These are phyloP conservation scores for Moricandia moricandioides DNA, from an alignment of 345 rosid genomes.

Conservation along the genomic window DNA sequence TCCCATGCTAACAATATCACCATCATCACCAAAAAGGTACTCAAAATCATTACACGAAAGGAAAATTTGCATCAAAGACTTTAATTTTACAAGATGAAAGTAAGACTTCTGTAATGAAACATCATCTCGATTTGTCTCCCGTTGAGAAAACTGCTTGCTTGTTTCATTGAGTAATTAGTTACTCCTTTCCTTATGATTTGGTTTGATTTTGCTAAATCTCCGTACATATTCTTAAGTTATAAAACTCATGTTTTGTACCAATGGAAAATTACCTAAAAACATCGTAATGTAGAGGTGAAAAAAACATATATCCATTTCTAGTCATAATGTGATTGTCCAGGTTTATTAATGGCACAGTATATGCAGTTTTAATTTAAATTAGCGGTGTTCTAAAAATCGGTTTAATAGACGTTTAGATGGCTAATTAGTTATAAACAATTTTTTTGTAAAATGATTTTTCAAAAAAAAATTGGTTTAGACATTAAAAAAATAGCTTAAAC, in stretches of 20 bases:
- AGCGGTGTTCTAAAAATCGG: not conserved
- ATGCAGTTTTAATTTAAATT: not conserved
- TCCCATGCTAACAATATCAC: constrained; percentile 30
- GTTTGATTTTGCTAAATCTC: not conserved
- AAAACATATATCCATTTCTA: not conserved
- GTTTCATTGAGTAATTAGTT: not conserved
- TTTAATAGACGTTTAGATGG: too few species aligned
- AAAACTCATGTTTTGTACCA: not conserved
- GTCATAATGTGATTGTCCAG: not conserved
- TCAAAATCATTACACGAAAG: constrained; percentile 23
- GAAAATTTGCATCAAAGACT: not conserved
- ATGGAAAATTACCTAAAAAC: not conserved
- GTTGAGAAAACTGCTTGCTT: constrained; percentile 1
- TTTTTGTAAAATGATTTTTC: too few species aligned
- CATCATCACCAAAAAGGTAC: constrained; percentile 33
- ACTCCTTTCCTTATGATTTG: not conserved
- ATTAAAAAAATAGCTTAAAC: too few species aligned
- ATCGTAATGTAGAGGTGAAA: not conserved
- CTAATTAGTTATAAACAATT: too few species aligned
- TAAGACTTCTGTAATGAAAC: constrained; percentile 19
- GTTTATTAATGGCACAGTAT: not conserved
- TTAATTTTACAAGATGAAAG: not conserved
- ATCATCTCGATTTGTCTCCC: constrained; percentile 26
- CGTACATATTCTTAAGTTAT: not conserved
- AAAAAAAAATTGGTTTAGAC: too few species aligned